Base-by-base conservation (phyloP, 2,329 filamentous ascomycete genomes). In the Talaromyces amestolkiae region DNA sequence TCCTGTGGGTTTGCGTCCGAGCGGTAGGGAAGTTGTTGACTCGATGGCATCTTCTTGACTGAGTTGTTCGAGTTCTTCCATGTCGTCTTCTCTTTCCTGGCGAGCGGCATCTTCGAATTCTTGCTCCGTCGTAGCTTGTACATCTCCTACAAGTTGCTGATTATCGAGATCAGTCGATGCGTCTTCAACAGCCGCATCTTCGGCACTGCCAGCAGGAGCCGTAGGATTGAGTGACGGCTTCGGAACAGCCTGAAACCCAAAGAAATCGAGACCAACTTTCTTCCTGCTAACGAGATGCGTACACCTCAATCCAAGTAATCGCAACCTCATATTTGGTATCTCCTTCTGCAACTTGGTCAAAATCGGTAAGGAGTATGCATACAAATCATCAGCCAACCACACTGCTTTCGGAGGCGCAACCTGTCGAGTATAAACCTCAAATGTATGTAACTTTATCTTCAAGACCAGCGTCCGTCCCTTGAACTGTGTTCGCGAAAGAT, bases 361-460 rank as follows among this genome's bases (percentile, higher is more conserved):
- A 82, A 99, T 95, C 0, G 93, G 93, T 1, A 97, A 76, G 0
- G 92, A 84, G 72, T 88, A 91, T 62, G 86, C 88, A 78, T 94
- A 98, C 3, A 99, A 79, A 71, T 99, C 95, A 47, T 94, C 89
- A 0, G 92, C 90, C 6, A 85, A 81, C 58, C 80, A 85, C 1
- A 97, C 84, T 0, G 93, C 88, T 69, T 89, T 90, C 0, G 91
- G 89, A 2, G 89, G 85, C 3, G 91, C 86, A 6, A 87, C 85
- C 74, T 99, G 95, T 37, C 95, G 85, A 0, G 93, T 96, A 61
- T 92, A 85, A 22, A 97, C 91, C 76, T 98, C 93, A 72, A 94
- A 99, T 0, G 93, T 97, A 75, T 97, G 92, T 8, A 98, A 81
- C 75, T 99, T 99, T 69, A 97, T 85, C 77, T 99, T 99, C 41